phyloP scores from a whole-genome alignment of 495 filamentous ascomycete genomes.

The Penicillium simplicissimum region DNA sequence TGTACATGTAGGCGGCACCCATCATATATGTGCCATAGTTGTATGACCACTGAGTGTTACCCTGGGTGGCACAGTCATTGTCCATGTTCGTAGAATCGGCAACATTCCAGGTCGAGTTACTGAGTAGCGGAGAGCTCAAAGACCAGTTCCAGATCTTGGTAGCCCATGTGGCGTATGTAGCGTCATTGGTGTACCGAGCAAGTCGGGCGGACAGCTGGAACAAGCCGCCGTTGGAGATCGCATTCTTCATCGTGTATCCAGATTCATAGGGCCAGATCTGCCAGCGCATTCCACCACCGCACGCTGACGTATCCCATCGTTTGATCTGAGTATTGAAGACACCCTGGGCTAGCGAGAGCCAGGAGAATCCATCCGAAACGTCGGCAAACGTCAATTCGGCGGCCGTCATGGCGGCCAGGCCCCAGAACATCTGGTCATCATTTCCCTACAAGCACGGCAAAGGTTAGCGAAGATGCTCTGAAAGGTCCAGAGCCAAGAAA shows the following conservation, averaged over 20 bases:
- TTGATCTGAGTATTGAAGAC: constrained; percentile 72
- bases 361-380: constrained; percentile 55
- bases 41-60: constrained; percentile 67
- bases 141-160: constrained; percentile 69
- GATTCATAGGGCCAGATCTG: constrained; percentile 54
- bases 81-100: constrained; percentile 61
- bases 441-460: constrained; percentile 41
- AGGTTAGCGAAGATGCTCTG: background rate
- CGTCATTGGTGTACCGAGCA: constrained; percentile 63
- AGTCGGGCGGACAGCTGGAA: constrained; percentile 71
- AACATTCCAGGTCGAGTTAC: constrained; percentile 49
- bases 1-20: constrained; percentile 74
- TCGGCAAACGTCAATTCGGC: constrained; percentile 54
- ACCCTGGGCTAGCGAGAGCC: constrained; percentile 73
- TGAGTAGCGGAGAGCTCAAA: constrained; percentile 48
- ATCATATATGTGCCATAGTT: constrained; percentile 68
- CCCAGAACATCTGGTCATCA: constrained; percentile 62
- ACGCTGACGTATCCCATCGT: constrained; percentile 52
- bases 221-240: constrained; percentile 67
- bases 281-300: constrained; percentile 56
- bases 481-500: too few relatives aligned
- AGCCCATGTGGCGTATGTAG: constrained; percentile 68
- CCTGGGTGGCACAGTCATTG: constrained; percentile 54
- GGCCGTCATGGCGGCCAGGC: constrained; percentile 55
- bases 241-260: constrained; percentile 67